A percentile compares a stretch with the other conserved stretches of the same genome.
Conservation (phyloP, 2,329 filamentous ascomycete species). For the Sclerotinia borealis region DNA sequence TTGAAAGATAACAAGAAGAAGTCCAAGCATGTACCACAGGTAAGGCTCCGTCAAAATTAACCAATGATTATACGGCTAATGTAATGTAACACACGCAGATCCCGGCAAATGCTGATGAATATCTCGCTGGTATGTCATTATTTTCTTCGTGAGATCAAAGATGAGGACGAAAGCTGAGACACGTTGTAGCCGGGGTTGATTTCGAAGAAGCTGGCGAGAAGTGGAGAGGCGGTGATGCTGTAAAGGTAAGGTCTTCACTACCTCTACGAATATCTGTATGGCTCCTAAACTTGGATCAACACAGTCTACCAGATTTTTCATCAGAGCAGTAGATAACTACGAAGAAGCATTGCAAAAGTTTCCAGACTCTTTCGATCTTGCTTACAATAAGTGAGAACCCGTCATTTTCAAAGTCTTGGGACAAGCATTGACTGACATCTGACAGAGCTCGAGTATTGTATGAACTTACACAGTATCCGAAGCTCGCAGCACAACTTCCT, state of each 20-base stretch:
- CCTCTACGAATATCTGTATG: not conserved
- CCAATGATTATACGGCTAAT: not conserved
- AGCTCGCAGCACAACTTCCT: constrained; percentile 53
- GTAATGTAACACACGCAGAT: constrained; percentile 32
- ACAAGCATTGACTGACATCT: constrained; percentile 13
- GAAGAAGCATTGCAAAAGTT: constrained; percentile 55
- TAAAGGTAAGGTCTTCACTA: constrained; percentile 39
- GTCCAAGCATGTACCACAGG: constrained; percentile 27
- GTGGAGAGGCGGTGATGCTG: constrained; percentile 65
- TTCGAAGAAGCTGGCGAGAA: constrained; percentile 68
- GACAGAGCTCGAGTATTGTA: constrained; percentile 61
- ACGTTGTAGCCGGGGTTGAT: constrained; percentile 52
- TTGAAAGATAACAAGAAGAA: constrained; percentile 38
- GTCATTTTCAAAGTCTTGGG: constrained; percentile 11
- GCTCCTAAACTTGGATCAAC: constrained; percentile 4
- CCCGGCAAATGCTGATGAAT: constrained; percentile 61
- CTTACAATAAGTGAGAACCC: constrained; percentile 61
- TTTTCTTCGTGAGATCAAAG: not conserved
- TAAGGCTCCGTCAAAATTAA: constrained; percentile 13
- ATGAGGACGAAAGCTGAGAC: constrained; percentile 12
- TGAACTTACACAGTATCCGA: constrained; percentile 61
- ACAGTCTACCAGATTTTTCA: constrained; percentile 44
- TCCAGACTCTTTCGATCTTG: constrained; percentile 60
- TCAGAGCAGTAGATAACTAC: constrained; percentile 61
- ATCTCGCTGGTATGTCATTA: constrained; percentile 46